Evolutionary conservation across 2,329 filamentous ascomycete species (phyloP).

Genomic region (Cucurbitaria berberidis): DNA sequence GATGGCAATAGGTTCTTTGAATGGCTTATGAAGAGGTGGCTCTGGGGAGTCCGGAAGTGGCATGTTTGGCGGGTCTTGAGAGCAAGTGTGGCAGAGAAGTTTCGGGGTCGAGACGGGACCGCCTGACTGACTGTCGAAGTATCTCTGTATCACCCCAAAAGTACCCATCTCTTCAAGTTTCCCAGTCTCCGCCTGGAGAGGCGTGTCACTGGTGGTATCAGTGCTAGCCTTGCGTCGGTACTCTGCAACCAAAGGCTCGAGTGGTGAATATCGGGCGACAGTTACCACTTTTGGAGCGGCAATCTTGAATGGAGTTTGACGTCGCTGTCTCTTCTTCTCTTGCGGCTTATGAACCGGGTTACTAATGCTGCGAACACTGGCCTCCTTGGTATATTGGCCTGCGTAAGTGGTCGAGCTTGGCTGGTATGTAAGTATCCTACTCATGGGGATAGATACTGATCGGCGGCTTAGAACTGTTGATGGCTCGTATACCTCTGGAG

Average conservation of each 20-base stretch:
- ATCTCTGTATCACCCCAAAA: slow-evolving; percentile 38
- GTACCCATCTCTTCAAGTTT: slow-evolving; percentile 29
- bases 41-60: slow-evolving; percentile 19
- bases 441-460: slow-evolving; percentile 23
- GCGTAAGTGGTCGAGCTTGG: slow-evolving; percentile 7
- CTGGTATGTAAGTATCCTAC: slow-evolving; percentile 19
- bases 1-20: slow-evolving; percentile 17
- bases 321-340: slow-evolving; percentile 31
- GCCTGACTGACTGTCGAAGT: slow-evolving; percentile 34
- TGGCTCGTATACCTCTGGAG: slow-evolving; percentile 15
- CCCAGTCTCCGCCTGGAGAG: slow-evolving; percentile 32
- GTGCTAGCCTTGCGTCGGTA: slow-evolving; percentile 31
- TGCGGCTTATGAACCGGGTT: slow-evolving; percentile 9
- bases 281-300: slow-evolving; percentile 7
- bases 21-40: slow-evolving; percentile 1
- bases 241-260: slow-evolving; percentile 36
- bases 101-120: slow-evolving; percentile 16
- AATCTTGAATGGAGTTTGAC: slow-evolving; percentile 36
- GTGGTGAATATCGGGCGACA: slow-evolving; percentile 26
- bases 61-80: slow-evolving; percentile 17
- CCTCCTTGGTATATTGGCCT: slow-evolving; percentile 13
- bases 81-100: slow-evolving; percentile 12
- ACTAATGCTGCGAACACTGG: slow-evolving; percentile 13
- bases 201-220: slow-evolving; percentile 25
- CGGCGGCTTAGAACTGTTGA: slow-evolving; percentile 15